Conservation (phyloP, 805 yeast genomes). For the Candida odintsovae region DNA sequence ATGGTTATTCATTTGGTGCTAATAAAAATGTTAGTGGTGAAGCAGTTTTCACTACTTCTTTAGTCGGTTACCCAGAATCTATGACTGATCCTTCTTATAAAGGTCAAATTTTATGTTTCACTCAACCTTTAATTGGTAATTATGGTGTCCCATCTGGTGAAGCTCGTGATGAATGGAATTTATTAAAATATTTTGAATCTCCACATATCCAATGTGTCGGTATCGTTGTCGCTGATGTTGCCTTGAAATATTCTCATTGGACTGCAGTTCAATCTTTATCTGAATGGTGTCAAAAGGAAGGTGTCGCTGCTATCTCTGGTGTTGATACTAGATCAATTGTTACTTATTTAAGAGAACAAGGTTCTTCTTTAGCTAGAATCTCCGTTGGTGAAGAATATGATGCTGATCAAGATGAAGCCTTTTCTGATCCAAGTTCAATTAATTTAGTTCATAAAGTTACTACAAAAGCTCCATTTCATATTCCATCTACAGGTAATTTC, state of each 20-base stretch:
- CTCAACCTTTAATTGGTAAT: conserved; percentile 96
- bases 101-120: conserved; percentile 94
- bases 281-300: conserved; percentile 95
- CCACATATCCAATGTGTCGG: conserved; percentile 92
- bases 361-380: conserved; percentile 88
- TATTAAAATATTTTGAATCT: conserved; percentile 87
- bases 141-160: conserved; percentile 93
- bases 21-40: conserved; percentile 90
- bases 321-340: conserved; percentile 97
- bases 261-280: conserved; percentile 95
- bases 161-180: conserved; percentile 74
- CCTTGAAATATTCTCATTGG: conserved; percentile 97
- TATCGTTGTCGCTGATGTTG: conserved; percentile 92
- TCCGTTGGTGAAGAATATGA: conserved; percentile 88
- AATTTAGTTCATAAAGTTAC: conserved; percentile 91
- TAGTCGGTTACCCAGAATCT: conserved; percentile 98
- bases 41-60: conserved; percentile 95
- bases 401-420: conserved; percentile 87
- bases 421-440: conserved; percentile 82
- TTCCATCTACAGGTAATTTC: conserved; percentile 56
- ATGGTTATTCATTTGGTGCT: conserved; percentile 95
- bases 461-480: conserved; percentile 91
- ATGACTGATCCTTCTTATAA: conserved; percentile 98
- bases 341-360: conserved; percentile 88
- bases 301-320: conserved; percentile 94